A percentile compares a stretch with the other conserved stretches of the same genome.
phyloP scores from a whole-genome alignment of 352 stramenopile genomes.

The Albugo candida region DNA sequence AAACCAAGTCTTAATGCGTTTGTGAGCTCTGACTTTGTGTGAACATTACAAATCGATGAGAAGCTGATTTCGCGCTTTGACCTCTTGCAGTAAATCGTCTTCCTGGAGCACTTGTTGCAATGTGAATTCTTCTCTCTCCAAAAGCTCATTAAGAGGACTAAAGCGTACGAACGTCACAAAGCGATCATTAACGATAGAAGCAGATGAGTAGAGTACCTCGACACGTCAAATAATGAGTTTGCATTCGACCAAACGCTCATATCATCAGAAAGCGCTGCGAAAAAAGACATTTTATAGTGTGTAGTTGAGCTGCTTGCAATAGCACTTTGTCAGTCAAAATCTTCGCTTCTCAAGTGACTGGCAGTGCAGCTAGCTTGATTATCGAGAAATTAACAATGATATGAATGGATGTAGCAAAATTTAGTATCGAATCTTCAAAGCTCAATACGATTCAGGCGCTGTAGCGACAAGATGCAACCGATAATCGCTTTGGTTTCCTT shows the following conservation, averaged over 20 bases:
- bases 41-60: constrained; percentile 84
- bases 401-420: too few species aligned
- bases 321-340: too few species aligned
- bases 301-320: too few species aligned
- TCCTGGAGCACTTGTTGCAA: constrained; percentile 88
- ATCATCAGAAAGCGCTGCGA: constrained; percentile 62
- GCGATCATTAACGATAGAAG: neutral
- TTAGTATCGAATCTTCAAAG: too few species aligned
- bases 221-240: constrained; percentile 78
- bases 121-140: constrained; percentile 86
- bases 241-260: constrained; percentile 66
- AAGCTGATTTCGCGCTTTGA: constrained; percentile 89
- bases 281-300: constrained; percentile 13
- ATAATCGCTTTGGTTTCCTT: too few species aligned
- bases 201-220: constrained; percentile 15
- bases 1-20: neutral
- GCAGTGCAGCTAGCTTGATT: too few species aligned
- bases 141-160: constrained; percentile 87
- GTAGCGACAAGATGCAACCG: too few species aligned
- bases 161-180: neutral
- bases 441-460: too few species aligned
- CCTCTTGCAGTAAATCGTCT: constrained; percentile 95
- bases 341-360: too few species aligned
- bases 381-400: too few species aligned
- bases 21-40: neutral